Evolutionary conservation across 768 basidiomycete genomes (phyloP), one percentile per base, ranked within the genome.

Genomic region (Psilocybe subaeruginosa): DNA sequence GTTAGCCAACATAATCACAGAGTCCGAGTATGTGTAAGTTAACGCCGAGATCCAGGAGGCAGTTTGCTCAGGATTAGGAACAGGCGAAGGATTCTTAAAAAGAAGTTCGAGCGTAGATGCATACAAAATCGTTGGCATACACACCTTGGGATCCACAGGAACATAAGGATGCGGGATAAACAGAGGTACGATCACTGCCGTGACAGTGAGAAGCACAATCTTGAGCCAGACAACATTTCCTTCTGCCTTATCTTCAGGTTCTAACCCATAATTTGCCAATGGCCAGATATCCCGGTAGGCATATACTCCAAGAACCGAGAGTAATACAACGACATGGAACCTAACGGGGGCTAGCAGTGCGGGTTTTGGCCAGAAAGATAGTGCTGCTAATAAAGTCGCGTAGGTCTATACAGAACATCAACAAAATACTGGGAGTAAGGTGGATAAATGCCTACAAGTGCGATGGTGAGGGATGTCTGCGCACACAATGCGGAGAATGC

Each of bases 211-310:
- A 6, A 86, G 54, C 5, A 64, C 69, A 14, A 87, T 65, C 64
- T 83, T 80, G 2, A 74, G 68, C 82, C 85, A 88, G 1, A 88
- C 73, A 16, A 82, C 35, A 30, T 60, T 58, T 3, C 82, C 81
- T 64, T 82, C 80, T 0, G 64, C 64, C 1, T 64, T 68, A 64
- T 89, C 88, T 11, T 71, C 61, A 2, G 86, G 84, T 4, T 53
- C 27, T 8, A 78, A 67, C 4, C 75, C 74, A 69, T 74, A 84
- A 3, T 82, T 87, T 17, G 78, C 75, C 3, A 90, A 68, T 3
- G 88, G 87, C 74, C 79, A 86, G 7, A 90, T 43, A 66, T 85
- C 81, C 33, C 87, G 80, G 66, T 85, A 84, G 17, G 73, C 65
- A 68, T 83, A 89, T 2, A 87, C 76, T 0, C 59, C 64, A 75